A percentile compares a stretch with the other conserved stretches of the same genome.
Conservation (phyloP, 495 filamentous ascomycete species). For the Penicillium cinerascens region DNA sequence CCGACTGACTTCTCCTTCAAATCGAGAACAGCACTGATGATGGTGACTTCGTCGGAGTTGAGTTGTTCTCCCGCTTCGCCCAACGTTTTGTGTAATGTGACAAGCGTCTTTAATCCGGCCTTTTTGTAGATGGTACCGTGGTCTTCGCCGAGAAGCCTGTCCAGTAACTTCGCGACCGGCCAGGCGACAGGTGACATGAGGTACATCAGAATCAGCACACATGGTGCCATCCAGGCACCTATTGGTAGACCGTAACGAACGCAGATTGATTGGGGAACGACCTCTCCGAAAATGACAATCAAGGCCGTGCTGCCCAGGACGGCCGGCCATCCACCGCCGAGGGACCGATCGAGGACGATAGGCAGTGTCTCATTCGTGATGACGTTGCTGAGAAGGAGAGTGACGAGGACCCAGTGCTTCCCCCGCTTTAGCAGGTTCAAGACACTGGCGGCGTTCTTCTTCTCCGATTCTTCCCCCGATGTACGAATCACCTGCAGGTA, state of each 20-base stretch:
- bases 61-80: slow-evolving; percentile 84
- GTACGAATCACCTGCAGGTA: slow-evolving; percentile 90
- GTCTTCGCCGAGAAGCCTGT: slow-evolving; percentile 82
- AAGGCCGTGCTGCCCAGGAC: slow-evolving; percentile 87
- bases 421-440: slow-evolving; percentile 76
- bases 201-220: slow-evolving; percentile 88
- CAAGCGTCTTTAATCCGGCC: slow-evolving; percentile 83
- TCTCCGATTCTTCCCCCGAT: slow-evolving; percentile 77
- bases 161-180: slow-evolving; percentile 86
- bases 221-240: slow-evolving; percentile 88
- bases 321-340: slow-evolving; percentile 93
- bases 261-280: slow-evolving; percentile 93
- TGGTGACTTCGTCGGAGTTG: slow-evolving; percentile 96
- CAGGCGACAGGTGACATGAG: slow-evolving; percentile 80
- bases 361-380: slow-evolving; percentile 98
- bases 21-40: slow-evolving; percentile 94
- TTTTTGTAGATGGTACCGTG: slow-evolving; percentile 97
- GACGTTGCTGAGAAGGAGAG: slow-evolving; percentile 88
- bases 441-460: slow-evolving; percentile 77
- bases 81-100: slow-evolving; percentile 87
- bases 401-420: slow-evolving; percentile 99
- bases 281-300: slow-evolving; percentile 97
- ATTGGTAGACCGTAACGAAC: slow-evolving; percentile 97
- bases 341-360: slow-evolving; percentile 87
- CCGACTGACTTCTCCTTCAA: slow-evolving; percentile 94